phyloP scores from a whole-genome alignment of 176 grass and related monocot species.

The Zizania latifolia region DNA sequence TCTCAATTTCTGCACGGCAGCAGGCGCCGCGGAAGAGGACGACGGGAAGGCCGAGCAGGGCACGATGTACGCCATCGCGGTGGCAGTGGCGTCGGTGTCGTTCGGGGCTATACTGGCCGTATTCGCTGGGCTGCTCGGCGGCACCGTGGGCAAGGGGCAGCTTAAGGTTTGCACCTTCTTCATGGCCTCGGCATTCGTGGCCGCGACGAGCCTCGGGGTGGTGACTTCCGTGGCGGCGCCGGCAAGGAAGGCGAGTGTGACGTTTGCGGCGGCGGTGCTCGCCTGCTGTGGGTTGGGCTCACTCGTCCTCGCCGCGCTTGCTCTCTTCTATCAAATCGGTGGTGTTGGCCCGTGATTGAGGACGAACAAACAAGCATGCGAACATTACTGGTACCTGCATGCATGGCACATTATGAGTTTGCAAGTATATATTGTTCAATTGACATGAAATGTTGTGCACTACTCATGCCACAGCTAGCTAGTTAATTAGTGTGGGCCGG shows the following conservation, averaged over 20 bases:
- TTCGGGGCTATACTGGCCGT: not conserved
- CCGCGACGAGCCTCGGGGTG: not conserved
- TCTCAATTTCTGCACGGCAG: not conserved
- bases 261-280: not conserved
- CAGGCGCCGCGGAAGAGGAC: not conserved
- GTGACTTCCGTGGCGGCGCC: not conserved
- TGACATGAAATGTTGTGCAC: no score
- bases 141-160: not conserved
- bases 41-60: not conserved
- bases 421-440: no score
- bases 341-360: no score
- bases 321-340: conserved; percentile 7
- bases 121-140: not conserved
- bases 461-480: no score
- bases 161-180: not conserved
- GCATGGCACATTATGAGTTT: no score
- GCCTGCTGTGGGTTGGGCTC: not conserved
- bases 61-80: not conserved
- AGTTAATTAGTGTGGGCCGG: no score
- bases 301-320: not conserved
- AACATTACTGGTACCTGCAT: no score
- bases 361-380: no score
- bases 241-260: not conserved
- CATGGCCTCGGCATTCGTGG: not conserved
- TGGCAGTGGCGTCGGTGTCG: not conserved